Percentiles rank a stretch among this genome's conserved stretches.
These are phyloP conservation scores for Voacanga thouarsii DNA, from an alignment of 257 asterid genomes.

Conservation along the genomic window DNA sequence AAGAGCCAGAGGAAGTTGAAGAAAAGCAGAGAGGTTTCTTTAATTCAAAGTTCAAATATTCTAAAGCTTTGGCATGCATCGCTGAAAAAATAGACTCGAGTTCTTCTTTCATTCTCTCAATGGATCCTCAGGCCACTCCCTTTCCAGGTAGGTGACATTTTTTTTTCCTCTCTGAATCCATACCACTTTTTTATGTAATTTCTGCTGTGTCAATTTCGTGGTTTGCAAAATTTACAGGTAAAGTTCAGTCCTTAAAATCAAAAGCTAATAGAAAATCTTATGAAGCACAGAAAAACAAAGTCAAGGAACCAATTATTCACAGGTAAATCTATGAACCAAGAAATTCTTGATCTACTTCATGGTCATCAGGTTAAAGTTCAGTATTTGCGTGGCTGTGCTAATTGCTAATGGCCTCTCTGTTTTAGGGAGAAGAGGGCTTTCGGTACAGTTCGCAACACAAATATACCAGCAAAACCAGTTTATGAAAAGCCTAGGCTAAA, in stretches of 20 bases:
- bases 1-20: not conserved
- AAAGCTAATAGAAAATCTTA: slow-evolving; percentile 31
- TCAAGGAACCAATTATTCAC: slow-evolving; percentile 28
- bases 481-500: slow-evolving; percentile 35
- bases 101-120: slow-evolving; percentile 12
- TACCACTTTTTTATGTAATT: not conserved
- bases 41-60: not conserved
- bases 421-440: slow-evolving; percentile 53
- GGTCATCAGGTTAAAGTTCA: too few species aligned
- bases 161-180: not conserved
- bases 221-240: slow-evolving; percentile 34
- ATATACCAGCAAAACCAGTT: slow-evolving; percentile 32
- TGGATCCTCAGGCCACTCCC: slow-evolving; percentile 65
- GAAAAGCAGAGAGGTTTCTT: not conserved
- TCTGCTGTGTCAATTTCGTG: not conserved
- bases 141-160: slow-evolving; percentile 52
- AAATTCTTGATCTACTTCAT: not conserved
- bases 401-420: not conserved
- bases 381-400: not conserved
- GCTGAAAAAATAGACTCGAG: not conserved
- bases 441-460: slow-evolving; percentile 54
- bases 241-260: slow-evolving; percentile 28
- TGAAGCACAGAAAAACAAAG: slow-evolving; percentile 30
- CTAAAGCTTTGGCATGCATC: too few species aligned
- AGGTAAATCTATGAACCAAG: slow-evolving; percentile 27